These are phyloP conservation scores for Gastrodia elata DNA, from an alignment of 106 monocot genomes.

Conservation along the genomic window DNA sequence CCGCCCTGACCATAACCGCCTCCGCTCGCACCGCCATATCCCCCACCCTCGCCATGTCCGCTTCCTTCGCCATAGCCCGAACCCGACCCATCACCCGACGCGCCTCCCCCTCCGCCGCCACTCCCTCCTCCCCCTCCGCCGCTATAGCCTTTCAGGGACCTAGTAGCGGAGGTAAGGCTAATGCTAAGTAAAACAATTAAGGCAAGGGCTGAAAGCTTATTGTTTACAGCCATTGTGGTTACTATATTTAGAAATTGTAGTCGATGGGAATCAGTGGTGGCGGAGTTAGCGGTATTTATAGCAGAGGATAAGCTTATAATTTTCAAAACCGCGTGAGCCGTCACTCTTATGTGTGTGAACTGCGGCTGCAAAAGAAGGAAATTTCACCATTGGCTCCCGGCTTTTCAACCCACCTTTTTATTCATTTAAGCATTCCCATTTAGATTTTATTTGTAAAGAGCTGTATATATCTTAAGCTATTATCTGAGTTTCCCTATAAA, in stretches of 20 bases:
- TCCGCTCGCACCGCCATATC: background rate
- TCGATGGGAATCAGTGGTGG: background rate
- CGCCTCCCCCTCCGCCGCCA: conserved; percentile 2
- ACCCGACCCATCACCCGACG: background rate
- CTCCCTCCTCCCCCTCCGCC: conserved; percentile 4
- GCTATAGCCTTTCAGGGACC: background rate
- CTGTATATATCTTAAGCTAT: no score
- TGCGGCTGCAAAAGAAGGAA: no score
- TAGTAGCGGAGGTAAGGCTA: background rate
- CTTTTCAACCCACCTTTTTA: no score
- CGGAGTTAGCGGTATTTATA: background rate
- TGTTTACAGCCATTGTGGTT: background rate
- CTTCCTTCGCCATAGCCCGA: background rate
- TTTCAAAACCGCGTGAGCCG: no score
- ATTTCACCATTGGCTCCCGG: no score
- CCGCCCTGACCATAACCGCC: background rate
- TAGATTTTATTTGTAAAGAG: no score
- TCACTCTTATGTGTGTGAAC: no score
- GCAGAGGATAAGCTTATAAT: no score
- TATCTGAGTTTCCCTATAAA: no score
- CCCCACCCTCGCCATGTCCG: background rate
- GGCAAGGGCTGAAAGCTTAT: background rate
- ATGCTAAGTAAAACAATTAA: background rate
- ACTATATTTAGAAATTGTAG: background rate
- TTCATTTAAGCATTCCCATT: no score